Evolutionary conservation across 2,329 filamentous ascomycete genomes (phyloP).

Genomic region (Septoria linicola): DNA sequence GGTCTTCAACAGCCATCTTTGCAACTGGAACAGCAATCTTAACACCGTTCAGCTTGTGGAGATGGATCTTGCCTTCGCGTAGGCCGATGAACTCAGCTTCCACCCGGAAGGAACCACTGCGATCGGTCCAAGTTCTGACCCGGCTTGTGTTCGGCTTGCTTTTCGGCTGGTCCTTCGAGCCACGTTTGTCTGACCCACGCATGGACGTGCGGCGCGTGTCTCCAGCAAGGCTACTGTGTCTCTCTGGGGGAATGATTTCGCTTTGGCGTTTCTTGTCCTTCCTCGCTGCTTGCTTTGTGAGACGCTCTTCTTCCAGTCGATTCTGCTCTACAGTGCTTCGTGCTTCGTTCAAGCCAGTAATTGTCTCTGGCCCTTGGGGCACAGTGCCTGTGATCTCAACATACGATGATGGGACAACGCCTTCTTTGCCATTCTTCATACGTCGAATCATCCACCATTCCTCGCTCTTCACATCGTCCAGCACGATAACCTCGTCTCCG

Average conservation of each 20-base stretch:
- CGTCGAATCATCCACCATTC: slow-evolving; percentile 98
- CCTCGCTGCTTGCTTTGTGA: slow-evolving; percentile 76
- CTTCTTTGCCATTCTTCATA: slow-evolving; percentile 88
- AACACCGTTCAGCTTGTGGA: slow-evolving; percentile 96
- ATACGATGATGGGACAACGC: slow-evolving; percentile 94
- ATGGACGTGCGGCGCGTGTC: slow-evolving; percentile 27
- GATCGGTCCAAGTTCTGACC: slow-evolving; percentile 90
- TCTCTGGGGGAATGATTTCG: slow-evolving; percentile 72
- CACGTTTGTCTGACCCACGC: slow-evolving; percentile 48
- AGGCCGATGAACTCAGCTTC: slow-evolving; percentile 94
- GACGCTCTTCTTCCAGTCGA: slow-evolving; percentile 73
- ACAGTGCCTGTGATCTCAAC: slow-evolving; percentile 78
- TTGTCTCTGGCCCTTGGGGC: slow-evolving; percentile 48
- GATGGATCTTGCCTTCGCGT: slow-evolving; percentile 92
- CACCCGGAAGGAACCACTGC: slow-evolving; percentile 93
- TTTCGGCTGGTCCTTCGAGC: slow-evolving; percentile 51
- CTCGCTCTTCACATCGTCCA: slow-evolving; percentile 89
- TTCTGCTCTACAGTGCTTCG: slow-evolving; percentile 75
- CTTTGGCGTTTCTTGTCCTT: slow-evolving; percentile 54
- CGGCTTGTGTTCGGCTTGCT: slow-evolving; percentile 80
- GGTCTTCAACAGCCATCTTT: slow-evolving; percentile 93
- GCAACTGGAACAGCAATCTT: slow-evolving; percentile 94
- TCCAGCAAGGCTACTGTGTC: slow-evolving; percentile 72
- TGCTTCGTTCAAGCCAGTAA: slow-evolving; percentile 59
- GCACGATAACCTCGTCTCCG: slow-evolving; percentile 84